Evolutionary conservation across 176 grass and related monocot genomes (phyloP).

Genomic region (Eleusine coracana): DNA sequence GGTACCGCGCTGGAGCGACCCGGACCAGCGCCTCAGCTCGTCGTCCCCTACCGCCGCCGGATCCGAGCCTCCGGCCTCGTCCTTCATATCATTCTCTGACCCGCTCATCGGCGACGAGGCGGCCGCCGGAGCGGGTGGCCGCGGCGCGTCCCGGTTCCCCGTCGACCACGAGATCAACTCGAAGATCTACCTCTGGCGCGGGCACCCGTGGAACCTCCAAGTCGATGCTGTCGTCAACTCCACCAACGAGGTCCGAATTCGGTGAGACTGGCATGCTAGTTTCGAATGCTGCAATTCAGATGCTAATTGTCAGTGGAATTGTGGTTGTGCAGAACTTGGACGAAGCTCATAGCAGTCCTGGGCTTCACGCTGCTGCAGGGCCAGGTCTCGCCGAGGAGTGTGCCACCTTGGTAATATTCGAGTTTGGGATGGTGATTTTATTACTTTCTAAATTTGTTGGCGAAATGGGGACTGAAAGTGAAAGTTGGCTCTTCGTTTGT

Average conservation of each 20-base stretch:
- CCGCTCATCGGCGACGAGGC: conserved; percentile 46
- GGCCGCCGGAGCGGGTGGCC: conserved; percentile 42
- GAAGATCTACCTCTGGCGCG: conserved; percentile 88
- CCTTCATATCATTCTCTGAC: conserved; percentile 57
- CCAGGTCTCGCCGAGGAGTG: conserved; percentile 86
- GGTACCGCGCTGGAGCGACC: conserved; percentile 77
- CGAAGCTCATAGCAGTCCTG: conserved; percentile 87
- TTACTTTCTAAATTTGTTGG: conserved; percentile 22
- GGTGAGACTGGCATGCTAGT: background rate
- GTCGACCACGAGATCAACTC: conserved; percentile 85
- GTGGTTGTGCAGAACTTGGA: conserved; percentile 75
- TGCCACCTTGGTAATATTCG: conserved; percentile 70
- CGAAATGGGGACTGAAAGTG: background rate
- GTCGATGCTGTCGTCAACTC: conserved; percentile 98
- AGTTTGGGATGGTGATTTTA: background rate
- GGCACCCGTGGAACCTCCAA: conserved; percentile 89
- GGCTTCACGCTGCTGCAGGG: conserved; percentile 78
- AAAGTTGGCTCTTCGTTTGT: conserved; percentile 19
- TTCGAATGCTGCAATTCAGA: background rate
- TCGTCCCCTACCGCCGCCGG: conserved; percentile 40
- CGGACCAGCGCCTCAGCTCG: conserved; percentile 52
- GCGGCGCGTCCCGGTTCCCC: conserved; percentile 66
- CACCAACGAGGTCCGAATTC: conserved; percentile 78
- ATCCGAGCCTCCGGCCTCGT: conserved; percentile 43
- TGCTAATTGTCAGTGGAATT: conserved; percentile 7